Evolutionary conservation across 352 stramenopile species (phyloP).

Genomic region (Globisporangium canariense): DNA sequence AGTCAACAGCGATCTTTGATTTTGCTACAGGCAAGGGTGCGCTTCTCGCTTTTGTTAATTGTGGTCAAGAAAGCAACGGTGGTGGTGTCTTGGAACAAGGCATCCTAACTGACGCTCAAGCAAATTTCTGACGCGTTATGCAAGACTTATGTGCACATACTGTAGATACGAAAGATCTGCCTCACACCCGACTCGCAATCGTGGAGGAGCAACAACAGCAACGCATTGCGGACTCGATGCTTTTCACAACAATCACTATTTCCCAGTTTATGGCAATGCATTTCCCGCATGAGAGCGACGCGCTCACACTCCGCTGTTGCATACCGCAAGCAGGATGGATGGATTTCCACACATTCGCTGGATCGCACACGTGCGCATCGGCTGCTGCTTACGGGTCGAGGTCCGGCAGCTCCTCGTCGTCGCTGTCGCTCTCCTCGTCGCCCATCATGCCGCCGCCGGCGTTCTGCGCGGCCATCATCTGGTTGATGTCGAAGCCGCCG

Average conservation of each 20-base stretch:
- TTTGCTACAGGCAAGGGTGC: no score
- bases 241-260: not conserved
- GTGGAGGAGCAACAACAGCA: not conserved
- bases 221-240: not conserved
- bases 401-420: slow-evolving; percentile 85
- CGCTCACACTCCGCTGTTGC: no score
- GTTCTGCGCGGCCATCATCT: slow-evolving; percentile 91
- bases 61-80: not conserved
- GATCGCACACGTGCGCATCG: not conserved
- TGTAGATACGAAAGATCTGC: not conserved
- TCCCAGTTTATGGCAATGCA: not conserved
- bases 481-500: slow-evolving; percentile 94
- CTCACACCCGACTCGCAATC: not conserved
- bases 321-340: no score
- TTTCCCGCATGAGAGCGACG: not conserved
- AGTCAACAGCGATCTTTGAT: not conserved
- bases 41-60: not conserved
- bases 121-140: not conserved
- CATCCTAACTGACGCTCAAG: no score
- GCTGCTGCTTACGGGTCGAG: slow-evolving; percentile 58
- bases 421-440: slow-evolving; percentile 54
- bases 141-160: not conserved
- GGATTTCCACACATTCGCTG: not conserved
- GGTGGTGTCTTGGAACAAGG: not conserved
- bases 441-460: slow-evolving; percentile 61